Percentiles rank a stretch among this genome's conserved stretches.
These are phyloP conservation scores for Penicillium digitatum DNA, from an alignment of 2,329 filamentous ascomycete genomes.

Conservation along the genomic window DNA sequence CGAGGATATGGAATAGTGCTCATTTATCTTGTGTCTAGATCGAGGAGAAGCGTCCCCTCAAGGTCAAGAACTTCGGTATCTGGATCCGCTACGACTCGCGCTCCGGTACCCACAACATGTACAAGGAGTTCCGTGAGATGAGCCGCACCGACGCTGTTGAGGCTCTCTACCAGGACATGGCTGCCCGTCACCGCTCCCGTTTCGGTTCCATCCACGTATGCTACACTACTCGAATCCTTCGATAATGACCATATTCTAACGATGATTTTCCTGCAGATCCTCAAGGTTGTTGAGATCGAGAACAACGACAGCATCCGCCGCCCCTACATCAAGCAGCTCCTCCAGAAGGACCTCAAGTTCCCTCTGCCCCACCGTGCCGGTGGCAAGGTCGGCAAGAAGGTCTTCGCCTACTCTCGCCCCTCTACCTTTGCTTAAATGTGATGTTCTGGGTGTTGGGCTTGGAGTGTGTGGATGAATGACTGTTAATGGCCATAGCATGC, in stretches of 20 bases:
- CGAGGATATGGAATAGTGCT: conserved; percentile 8
- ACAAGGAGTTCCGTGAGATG: conserved; percentile 99
- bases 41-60: conserved; percentile 96
- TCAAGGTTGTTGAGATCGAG: conserved; percentile 96
- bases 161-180: conserved; percentile 99
- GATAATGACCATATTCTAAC: conserved; percentile 13
- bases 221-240: conserved; percentile 23
- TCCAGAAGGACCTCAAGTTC: conserved; percentile 94
- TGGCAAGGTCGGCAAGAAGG: conserved; percentile 79
- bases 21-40: conserved; percentile 56
- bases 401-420: conserved; percentile 89
- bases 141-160: conserved; percentile 92
- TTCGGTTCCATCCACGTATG: conserved; percentile 98
- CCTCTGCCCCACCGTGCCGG: conserved; percentile 89
- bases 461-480: conserved; percentile 43
- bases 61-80: conserved; percentile 99
- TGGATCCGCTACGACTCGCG: conserved; percentile 99
- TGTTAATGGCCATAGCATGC: conserved; percentile 43
- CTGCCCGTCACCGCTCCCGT: conserved; percentile 93
- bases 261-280: conserved; percentile 60
- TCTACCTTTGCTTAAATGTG: conserved; percentile 90
- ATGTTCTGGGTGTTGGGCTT: conserved; percentile 33
- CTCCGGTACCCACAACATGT: conserved; percentile 99
- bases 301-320: conserved; percentile 93
- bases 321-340: conserved; percentile 98